Conservation (phyloP, 352 stramenopile species). For the Pythium dissimile region DNA sequence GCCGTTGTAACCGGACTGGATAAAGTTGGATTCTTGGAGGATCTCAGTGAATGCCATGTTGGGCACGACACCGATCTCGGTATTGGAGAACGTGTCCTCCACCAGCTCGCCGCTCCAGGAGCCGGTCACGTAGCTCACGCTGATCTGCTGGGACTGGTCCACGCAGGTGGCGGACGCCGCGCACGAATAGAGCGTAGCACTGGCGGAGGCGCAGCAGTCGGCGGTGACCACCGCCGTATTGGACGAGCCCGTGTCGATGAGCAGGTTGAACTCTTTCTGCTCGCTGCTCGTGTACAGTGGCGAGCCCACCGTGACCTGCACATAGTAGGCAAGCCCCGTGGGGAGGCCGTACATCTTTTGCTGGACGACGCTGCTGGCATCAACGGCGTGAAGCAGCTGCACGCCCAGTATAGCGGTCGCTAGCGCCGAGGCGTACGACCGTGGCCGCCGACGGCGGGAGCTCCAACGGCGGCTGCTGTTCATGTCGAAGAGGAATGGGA, state of each 20-base stretch:
- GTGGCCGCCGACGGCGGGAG: too few relatives aligned
- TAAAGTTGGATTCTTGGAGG: conserved; percentile 52
- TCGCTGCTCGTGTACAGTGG: conserved; percentile 11
- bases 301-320: conserved; percentile 20
- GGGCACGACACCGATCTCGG: conserved; percentile 40
- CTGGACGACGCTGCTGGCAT: conserved; percentile 34
- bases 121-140: conserved; percentile 73
- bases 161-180: conserved; percentile 58
- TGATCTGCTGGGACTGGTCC: conserved; percentile 31
- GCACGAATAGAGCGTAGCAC: conserved; percentile 65
- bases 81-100: conserved; percentile 61
- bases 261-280: conserved; percentile 50
- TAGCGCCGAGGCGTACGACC: not conserved
- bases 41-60: conserved; percentile 64
- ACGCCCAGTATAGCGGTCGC: not conserved
- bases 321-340: conserved; percentile 46
- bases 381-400: not conserved
- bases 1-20: conserved; percentile 68
- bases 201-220: conserved; percentile 66
- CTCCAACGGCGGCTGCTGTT: too few relatives aligned
- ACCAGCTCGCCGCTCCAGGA: conserved; percentile 68
- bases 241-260: conserved; percentile 77
- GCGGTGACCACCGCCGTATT: conserved; percentile 79
- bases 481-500: too few relatives aligned
- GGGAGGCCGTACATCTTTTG: conserved; percentile 72